Conservation (phyloP, 305 asterid genomes). For the Fraxinus platypoda region DNA sequence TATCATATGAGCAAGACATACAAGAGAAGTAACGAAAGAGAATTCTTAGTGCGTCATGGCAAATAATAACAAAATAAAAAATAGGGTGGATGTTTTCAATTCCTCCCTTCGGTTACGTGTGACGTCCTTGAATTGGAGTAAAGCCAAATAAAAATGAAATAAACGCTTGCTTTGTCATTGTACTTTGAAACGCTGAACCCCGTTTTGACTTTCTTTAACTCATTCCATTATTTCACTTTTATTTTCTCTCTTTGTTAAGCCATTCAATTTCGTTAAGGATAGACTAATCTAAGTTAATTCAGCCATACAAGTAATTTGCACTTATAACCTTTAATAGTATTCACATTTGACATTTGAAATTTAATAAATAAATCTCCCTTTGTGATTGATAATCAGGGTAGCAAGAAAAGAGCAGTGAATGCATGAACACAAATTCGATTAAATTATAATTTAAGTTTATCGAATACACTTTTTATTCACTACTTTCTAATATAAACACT, state of each 20-base stretch:
- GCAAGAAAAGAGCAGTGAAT: background rate
- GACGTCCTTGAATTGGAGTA: slow-evolving; percentile 22
- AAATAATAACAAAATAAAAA: background rate
- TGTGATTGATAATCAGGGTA: background rate
- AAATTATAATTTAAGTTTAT: too few relatives aligned
- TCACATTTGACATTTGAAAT: background rate
- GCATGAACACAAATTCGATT: background rate
- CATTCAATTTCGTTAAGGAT: background rate
- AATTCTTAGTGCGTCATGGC: background rate
- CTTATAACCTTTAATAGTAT: too few relatives aligned
- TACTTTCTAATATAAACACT: background rate
- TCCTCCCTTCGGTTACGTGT: slow-evolving; percentile 40
- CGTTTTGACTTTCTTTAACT: slow-evolving; percentile 21
- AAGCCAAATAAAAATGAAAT: background rate
- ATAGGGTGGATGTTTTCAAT: slow-evolving; percentile 29
- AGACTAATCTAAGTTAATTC: too few relatives aligned
- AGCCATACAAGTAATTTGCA: too few relatives aligned
- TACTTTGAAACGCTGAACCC: slow-evolving; percentile 20
- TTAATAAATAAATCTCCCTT: background rate
- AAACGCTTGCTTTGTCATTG: slow-evolving; percentile 13
- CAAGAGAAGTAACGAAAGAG: slow-evolving; percentile 5
- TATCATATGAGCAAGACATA: slow-evolving; percentile 24
- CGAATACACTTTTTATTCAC: too few relatives aligned
- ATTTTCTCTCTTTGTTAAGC: background rate
- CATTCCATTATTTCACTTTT: background rate